Percentiles rank a stretch among this genome's conserved stretches.
phyloP scores from a whole-genome alignment of 225 moss, liverwort and hornwort species.

The Bryoerythrophyllum caledonicum region DNA sequence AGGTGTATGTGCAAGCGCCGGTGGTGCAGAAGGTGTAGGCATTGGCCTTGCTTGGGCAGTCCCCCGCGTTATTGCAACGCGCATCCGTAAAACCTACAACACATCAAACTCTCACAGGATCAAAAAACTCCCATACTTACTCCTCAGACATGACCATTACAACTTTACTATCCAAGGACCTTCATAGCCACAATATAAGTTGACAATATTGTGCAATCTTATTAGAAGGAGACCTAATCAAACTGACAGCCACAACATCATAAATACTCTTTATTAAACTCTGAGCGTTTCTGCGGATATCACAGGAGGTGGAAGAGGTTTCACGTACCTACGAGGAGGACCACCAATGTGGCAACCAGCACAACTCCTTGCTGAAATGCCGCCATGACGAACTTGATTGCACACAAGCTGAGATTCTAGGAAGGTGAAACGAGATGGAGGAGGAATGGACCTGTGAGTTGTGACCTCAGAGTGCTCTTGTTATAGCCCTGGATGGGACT shows the following conservation, averaged over 20 bases:
- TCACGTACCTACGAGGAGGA: not conserved
- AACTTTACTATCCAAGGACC: too few species aligned
- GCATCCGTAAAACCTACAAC: not conserved
- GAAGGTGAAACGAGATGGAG: not conserved
- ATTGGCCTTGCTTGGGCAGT: not conserved
- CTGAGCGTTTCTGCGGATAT: too few species aligned
- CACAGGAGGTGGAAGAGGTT: too few species aligned
- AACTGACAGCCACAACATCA: too few species aligned
- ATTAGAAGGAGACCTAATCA: too few species aligned
- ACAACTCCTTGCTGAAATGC: not conserved
- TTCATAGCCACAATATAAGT: too few species aligned
- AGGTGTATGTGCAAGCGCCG: not conserved
- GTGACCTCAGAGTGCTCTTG: not conserved
- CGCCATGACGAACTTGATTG: not conserved
- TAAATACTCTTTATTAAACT: too few species aligned
- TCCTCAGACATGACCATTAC: too few species aligned
- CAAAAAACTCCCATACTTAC: too few species aligned
- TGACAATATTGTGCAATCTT: too few species aligned
- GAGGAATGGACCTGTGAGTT: not conserved
- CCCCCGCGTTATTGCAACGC: not conserved
- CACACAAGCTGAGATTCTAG: not conserved
- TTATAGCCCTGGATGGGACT: not conserved
- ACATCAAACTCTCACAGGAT: too few species aligned
- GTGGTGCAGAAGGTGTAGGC: not conserved
- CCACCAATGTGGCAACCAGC: not conserved